Evolutionary conservation across 2,329 filamentous ascomycete genomes (phyloP).

Genomic region (Cadophora malorum): DNA sequence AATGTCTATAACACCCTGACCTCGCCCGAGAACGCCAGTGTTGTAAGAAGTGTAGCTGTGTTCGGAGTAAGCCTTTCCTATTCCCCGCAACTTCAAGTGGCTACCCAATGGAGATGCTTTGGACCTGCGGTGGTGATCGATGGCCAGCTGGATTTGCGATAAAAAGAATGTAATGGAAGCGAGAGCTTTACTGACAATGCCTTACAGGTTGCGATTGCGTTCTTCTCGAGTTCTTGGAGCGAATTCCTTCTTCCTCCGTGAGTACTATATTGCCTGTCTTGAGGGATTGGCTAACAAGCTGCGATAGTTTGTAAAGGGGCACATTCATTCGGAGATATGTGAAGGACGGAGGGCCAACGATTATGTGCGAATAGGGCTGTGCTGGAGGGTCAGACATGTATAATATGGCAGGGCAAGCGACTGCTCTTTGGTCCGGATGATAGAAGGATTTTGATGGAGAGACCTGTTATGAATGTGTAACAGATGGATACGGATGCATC

Average conservation of each 20-base stretch:
- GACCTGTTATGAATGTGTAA: conserved; percentile 22
- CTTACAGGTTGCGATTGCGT: conserved; percentile 66
- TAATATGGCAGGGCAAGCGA: conserved; percentile 8
- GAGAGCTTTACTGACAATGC: conserved; percentile 28
- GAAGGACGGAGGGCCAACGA: neutral
- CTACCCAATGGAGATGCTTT: neutral
- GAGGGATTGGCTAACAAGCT: neutral
- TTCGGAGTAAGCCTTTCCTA: conserved; percentile 64
- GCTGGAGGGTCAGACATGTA: conserved; percentile 16
- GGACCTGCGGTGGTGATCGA: neutral
- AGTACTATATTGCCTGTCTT: conserved; percentile 39
- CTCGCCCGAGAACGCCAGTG: conserved; percentile 70
- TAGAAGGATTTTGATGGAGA: neutral
- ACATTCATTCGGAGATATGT: neutral
- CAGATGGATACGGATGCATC: conserved; percentile 26
- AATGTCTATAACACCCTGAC: conserved; percentile 68
- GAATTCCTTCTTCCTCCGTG: conserved; percentile 72
- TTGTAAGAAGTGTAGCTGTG: conserved; percentile 70
- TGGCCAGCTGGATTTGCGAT: neutral
- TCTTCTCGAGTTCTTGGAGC: conserved; percentile 71
- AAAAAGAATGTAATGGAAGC: neutral
- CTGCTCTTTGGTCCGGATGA: neutral
- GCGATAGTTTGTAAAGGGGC: conserved; percentile 24
- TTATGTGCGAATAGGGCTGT: conserved; percentile 14
- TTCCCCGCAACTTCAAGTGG: neutral